A percentile compares a stretch with the other conserved stretches of the same genome.
These are phyloP conservation scores for Begonia masoniana DNA, from an alignment of 306 rosid genomes.

Conservation along the genomic window DNA sequence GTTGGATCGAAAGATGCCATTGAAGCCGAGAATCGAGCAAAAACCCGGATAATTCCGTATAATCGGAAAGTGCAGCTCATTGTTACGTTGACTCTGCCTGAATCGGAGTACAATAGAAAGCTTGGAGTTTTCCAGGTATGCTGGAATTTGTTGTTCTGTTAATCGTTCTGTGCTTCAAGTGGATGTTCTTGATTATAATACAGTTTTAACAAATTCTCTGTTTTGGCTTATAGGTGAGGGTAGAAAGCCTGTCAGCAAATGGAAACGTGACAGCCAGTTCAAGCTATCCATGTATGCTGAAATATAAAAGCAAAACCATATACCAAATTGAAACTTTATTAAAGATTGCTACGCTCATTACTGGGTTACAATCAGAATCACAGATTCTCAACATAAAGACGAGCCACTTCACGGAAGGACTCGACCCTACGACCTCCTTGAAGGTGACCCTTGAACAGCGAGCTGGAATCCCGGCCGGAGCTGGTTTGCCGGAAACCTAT, in stretches of 20 bases:
- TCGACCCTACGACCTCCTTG: conserved; percentile 9
- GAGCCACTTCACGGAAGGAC: conserved; percentile 7
- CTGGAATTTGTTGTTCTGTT: not conserved
- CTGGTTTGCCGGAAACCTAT: conserved; percentile 11
- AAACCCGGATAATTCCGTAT: conserved; percentile 5
- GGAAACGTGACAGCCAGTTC: conserved; percentile 12
- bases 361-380: conserved; percentile 16
- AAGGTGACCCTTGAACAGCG: conserved; percentile 15
- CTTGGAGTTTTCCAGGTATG: conserved; percentile 19
- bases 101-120: conserved; percentile 11
- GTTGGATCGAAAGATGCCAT: not conserved
- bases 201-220: not conserved
- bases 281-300: conserved; percentile 18
- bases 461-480: conserved; percentile 8
- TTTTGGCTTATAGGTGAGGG: conserved; percentile 12
- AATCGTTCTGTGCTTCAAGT: not conserved
- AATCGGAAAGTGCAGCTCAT: conserved; percentile 16
- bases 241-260: conserved; percentile 16
- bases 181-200: not conserved
- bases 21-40: not conserved
- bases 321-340: conserved; percentile 4
- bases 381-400: conserved; percentile 14
- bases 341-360: conserved; percentile 10
- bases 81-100: conserved; percentile 17
- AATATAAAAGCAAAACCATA: conserved; percentile 13